phyloP scores from a whole-genome alignment of 2,329 filamentous ascomycete species.

The Apiospora arundinis region DNA sequence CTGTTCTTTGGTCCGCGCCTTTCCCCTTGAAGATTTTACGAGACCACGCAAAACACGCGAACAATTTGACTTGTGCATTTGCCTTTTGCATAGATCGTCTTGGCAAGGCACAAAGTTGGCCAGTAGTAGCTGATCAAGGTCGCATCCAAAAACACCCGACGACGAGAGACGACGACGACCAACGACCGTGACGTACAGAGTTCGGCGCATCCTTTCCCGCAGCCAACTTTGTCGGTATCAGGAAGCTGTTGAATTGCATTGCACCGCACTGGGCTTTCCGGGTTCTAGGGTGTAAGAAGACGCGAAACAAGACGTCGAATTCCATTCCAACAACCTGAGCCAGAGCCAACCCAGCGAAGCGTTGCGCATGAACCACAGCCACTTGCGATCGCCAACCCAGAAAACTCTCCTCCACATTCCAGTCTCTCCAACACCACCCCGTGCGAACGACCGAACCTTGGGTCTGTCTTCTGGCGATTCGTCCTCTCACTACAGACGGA shows the following conservation, averaged over 20 bases:
- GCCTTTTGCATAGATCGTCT: not conserved
- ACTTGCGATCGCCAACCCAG: conserved; percentile 4
- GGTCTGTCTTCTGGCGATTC: not conserved
- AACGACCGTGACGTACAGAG: conserved; percentile 3
- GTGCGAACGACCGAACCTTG: not conserved
- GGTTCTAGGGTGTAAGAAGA: not conserved
- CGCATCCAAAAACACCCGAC: not conserved
- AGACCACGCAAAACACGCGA: not conserved
- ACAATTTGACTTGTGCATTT: not conserved
- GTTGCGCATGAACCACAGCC: conserved; percentile 20
- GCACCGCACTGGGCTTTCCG: not conserved
- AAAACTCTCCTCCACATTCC: conserved; percentile 8
- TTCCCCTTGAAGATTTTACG: not conserved
- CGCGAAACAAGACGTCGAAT: conserved; percentile 13
- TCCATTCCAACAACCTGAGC: conserved; percentile 13
- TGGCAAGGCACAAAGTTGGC: conserved; percentile 1
- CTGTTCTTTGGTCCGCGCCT: conserved; percentile 5
- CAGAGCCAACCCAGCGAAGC: not conserved
- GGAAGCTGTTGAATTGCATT: not conserved
- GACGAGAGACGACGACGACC: not conserved
- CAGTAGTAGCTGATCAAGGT: not conserved
- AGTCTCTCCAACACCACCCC: not conserved
- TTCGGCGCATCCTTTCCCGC: conserved; percentile 4
- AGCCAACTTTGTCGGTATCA: not conserved
- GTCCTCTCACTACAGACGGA: not conserved